These are phyloP conservation scores for Podaxis sp. DNA, from an alignment of 768 basidiomycete genomes.

Conservation along the genomic window DNA sequence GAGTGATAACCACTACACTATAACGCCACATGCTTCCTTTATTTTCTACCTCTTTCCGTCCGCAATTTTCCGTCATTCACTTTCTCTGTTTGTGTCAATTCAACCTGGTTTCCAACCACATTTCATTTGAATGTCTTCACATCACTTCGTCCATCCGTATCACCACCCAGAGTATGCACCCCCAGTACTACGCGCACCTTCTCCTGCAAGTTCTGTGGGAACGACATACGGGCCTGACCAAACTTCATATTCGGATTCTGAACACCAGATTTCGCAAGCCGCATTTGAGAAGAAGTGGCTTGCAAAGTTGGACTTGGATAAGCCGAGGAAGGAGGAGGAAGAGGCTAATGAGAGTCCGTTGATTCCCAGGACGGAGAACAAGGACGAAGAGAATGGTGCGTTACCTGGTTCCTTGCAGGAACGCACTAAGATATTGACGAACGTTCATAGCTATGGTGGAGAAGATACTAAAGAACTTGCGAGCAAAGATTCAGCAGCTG, in stretches of 20 bases:
- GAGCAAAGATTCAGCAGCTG: conserved; percentile 36
- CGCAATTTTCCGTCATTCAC: background rate
- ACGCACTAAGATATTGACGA: background rate
- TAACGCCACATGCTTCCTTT: conserved; percentile 12
- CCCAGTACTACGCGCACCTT: conserved; percentile 47
- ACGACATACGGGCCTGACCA: conserved; percentile 46
- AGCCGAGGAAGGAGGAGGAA: conserved; percentile 40
- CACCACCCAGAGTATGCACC: conserved; percentile 46
- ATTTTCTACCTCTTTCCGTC: background rate
- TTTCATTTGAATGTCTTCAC: conserved; percentile 8
- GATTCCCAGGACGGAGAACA: conserved; percentile 22
- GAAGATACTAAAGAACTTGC: conserved; percentile 36
- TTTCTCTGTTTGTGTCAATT: background rate
- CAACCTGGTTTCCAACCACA: background rate
- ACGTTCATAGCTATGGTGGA: conserved; percentile 25
- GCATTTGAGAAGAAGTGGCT: conserved; percentile 46
- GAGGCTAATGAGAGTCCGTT: conserved; percentile 40
- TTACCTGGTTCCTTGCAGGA: conserved; percentile 1
- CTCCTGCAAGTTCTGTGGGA: conserved; percentile 53
- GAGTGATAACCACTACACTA: conserved; percentile 25
- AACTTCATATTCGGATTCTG: conserved; percentile 46
- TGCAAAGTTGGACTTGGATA: conserved; percentile 35
- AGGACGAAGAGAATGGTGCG: conserved; percentile 37
- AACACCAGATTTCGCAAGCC: conserved; percentile 33
- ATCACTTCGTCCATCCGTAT: conserved; percentile 18